Evolutionary conservation across 2,329 filamentous ascomycete genomes (phyloP).

Genomic region (Acephala macrosclerotiorum): DNA sequence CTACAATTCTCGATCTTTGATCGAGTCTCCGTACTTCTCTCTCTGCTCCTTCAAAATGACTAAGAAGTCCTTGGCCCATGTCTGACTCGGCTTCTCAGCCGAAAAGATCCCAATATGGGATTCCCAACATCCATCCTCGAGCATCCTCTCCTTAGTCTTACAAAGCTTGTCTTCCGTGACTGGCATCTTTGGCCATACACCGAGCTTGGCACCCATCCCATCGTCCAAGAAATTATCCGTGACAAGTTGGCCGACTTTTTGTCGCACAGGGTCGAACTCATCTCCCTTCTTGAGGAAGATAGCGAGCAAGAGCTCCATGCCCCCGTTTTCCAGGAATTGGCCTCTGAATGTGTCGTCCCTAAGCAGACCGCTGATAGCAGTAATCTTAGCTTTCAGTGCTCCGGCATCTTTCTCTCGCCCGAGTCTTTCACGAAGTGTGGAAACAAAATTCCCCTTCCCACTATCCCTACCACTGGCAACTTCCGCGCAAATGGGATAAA

Average conservation of each 20-base stretch:
- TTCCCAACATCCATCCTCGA: slow-evolving; percentile 65
- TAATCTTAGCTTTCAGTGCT: slow-evolving; percentile 48
- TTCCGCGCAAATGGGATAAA: slow-evolving; percentile 38
- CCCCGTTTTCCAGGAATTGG: slow-evolving; percentile 61
- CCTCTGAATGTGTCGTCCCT: slow-evolving; percentile 59
- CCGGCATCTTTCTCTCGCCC: slow-evolving; percentile 37
- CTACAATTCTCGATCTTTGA: slow-evolving; percentile 34
- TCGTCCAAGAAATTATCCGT: slow-evolving; percentile 73
- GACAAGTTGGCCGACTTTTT: slow-evolving; percentile 64
- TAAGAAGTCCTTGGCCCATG: slow-evolving; percentile 40
- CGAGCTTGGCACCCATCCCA: slow-evolving; percentile 64
- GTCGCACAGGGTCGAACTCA: slow-evolving; percentile 58
- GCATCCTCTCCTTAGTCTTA: slow-evolving; percentile 43
- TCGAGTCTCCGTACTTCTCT: slow-evolving; percentile 18
- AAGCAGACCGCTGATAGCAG: slow-evolving; percentile 63
- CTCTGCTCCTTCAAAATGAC: slow-evolving; percentile 32
- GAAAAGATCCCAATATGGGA: slow-evolving; percentile 51
- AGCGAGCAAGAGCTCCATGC: slow-evolving; percentile 61
- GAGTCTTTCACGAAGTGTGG: slow-evolving; percentile 36
- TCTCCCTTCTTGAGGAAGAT: slow-evolving; percentile 57
- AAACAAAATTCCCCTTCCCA: slow-evolving; percentile 32
- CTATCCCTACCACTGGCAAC: slow-evolving; percentile 13
- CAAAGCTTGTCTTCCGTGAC: slow-evolving; percentile 48
- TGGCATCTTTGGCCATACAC: slow-evolving; percentile 59
- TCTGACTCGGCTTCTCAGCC: slow-evolving; percentile 28